Conservation (phyloP, 31 red algal genomes). For the Odonthalia washingtoniensis region DNA sequence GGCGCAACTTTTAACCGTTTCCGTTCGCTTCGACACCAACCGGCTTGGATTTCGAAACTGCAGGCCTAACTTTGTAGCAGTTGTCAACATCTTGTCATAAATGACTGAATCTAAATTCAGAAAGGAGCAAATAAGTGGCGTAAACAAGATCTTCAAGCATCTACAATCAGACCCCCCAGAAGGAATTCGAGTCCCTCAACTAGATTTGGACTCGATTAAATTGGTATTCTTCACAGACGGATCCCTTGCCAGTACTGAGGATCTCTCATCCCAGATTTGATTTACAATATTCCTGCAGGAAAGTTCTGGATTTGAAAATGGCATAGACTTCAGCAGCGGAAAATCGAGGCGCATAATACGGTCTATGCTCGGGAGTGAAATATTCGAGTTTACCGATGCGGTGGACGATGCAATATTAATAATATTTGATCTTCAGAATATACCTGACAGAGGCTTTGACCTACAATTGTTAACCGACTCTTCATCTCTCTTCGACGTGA, state of each 20-base stretch:
- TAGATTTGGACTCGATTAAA: background rate
- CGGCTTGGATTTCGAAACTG: too few relatives aligned
- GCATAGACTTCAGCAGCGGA: constrained; percentile 5
- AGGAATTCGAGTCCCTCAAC: background rate
- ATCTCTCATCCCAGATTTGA: constrained; percentile 20
- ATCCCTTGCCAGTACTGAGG: background rate
- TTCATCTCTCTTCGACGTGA: constrained; percentile 23
- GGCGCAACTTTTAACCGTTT: too few relatives aligned
- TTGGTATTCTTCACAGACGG: constrained; percentile 14
- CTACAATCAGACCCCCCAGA: background rate
- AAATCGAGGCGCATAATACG: constrained; percentile 8
- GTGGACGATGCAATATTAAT: background rate
- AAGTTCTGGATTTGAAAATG: background rate
- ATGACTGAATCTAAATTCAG: too few relatives aligned
- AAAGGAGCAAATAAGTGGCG: background rate
- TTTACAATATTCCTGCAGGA: constrained; percentile 21
- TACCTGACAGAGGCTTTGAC: background rate
- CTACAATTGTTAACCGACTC: constrained; percentile 42
- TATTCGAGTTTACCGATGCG: constrained; percentile 32
- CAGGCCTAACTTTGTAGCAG: too few relatives aligned
- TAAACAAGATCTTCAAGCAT: too few relatives aligned
- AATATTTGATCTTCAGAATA: constrained; percentile 1
- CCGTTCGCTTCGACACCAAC: too few relatives aligned
- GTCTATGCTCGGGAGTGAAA: constrained; percentile 13
- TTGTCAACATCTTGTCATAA: too few relatives aligned